These are phyloP conservation scores for Phytophthora boehmeriae DNA, from an alignment of 352 stramenopile species.

Conservation along the genomic window DNA sequence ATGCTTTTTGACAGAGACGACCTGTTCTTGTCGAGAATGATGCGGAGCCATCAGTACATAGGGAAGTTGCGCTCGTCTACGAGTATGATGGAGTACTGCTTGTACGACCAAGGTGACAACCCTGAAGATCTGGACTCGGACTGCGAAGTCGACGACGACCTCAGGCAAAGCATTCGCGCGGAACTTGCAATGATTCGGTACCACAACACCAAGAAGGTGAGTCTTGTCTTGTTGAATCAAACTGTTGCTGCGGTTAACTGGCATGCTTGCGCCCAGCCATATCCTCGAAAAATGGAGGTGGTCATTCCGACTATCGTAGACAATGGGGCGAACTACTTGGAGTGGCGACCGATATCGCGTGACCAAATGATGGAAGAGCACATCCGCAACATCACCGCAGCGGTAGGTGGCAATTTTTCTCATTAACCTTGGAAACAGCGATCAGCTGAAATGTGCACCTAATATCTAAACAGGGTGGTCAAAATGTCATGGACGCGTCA, in stretches of 20 bases:
- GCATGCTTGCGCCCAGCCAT: constrained; percentile 36
- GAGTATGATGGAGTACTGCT: constrained; percentile 82
- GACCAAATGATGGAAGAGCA: constrained; percentile 86
- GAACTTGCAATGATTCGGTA: constrained; percentile 78
- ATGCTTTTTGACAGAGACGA: constrained; percentile 57
- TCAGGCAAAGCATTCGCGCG: constrained; percentile 75
- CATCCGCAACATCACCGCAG: constrained; percentile 60
- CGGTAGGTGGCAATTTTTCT: constrained; percentile 34
- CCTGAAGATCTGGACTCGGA: constrained; percentile 85
- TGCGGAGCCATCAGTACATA: constrained; percentile 87
- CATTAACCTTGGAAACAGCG: neutral
- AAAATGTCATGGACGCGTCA: constrained; percentile 81
- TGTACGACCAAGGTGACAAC: constrained; percentile 89
- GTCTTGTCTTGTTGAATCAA: neutral
- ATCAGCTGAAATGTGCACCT: constrained; percentile 3
- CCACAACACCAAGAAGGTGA: constrained; percentile 75
- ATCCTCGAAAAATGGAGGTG: constrained; percentile 86
- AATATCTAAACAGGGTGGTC: constrained; percentile 47
- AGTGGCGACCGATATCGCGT: constrained; percentile 72
- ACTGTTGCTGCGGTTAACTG: neutral
- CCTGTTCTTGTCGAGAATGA: constrained; percentile 75
- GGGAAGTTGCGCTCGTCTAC: constrained; percentile 85
- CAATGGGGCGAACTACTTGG: constrained; percentile 60
- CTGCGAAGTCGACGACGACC: constrained; percentile 78
- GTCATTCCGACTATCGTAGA: constrained; percentile 74